Percentiles rank a stretch among this genome's conserved stretches.
phyloP scores from a whole-genome alignment of 371 early-diverging fungal genomes.

The Phascolomyces articulosus region DNA sequence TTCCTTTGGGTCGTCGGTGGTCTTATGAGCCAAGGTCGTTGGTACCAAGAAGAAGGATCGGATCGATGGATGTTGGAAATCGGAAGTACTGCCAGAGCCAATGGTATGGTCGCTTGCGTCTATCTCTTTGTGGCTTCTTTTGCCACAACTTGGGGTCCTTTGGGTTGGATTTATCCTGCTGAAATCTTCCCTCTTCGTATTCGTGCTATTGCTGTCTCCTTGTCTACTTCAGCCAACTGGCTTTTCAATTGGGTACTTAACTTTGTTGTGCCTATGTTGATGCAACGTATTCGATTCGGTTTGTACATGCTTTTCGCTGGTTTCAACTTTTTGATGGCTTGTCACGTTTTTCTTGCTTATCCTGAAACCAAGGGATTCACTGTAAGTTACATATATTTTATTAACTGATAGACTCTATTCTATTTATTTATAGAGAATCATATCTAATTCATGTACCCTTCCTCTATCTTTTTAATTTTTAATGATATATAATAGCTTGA shows the following conservation, averaged over 20 bases:
- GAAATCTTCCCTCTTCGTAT: constrained; percentile 81
- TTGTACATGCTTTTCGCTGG: constrained; percentile 69
- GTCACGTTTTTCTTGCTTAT: constrained; percentile 64
- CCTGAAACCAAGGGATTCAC: constrained; percentile 66
- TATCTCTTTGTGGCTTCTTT: constrained; percentile 75
- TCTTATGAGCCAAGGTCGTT: constrained; percentile 32
- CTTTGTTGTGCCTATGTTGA: constrained; percentile 60
- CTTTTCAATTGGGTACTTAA: constrained; percentile 71
- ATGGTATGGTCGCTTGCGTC: constrained; percentile 61
- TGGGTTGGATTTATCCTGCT: constrained; percentile 90
- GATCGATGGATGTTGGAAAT: constrained; percentile 22
- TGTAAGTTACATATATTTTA: constrained; percentile 16
- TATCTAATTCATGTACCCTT: background rate
- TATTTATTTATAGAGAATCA: background rate
- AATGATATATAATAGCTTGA: constrained; percentile 30
- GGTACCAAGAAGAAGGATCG: constrained; percentile 17
- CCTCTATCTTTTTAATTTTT: background rate
- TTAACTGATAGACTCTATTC: too few relatives aligned
- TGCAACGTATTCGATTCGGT: constrained; percentile 62
- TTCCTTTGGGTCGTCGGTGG: constrained; percentile 42
- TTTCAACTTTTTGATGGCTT: constrained; percentile 61
- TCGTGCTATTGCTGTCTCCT: constrained; percentile 77
- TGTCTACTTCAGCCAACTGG: constrained; percentile 90
- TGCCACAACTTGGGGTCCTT: constrained; percentile 87
- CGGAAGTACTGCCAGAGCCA: constrained; percentile 8